phyloP scores from a whole-genome alignment of 768 basidiomycete genomes.

The Baorangia bicolor region DNA sequence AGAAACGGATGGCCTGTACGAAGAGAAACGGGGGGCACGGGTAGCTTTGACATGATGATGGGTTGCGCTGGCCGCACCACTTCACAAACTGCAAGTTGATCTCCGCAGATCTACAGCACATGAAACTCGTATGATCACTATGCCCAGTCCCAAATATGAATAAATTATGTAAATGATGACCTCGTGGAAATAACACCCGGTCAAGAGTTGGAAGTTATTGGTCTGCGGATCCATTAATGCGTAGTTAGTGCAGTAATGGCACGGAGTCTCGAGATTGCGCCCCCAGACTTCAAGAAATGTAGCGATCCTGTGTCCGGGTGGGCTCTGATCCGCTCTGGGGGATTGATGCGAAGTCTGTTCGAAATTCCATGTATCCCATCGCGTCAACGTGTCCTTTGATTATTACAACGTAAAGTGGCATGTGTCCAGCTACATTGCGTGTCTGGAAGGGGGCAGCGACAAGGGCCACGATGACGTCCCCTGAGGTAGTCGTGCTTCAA shows the following conservation, averaged over 20 bases:
- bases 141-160: not conserved
- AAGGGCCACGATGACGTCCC: no score
- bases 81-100: not conserved
- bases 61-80: not conserved
- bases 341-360: no score
- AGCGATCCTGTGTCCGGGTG: no score
- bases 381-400: not conserved
- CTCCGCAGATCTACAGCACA: not conserved
- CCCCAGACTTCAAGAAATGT: no score
- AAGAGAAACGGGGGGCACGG: conserved; percentile 1
- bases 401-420: not conserved
- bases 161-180: not conserved
- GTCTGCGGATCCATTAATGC: no score
- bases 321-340: no score
- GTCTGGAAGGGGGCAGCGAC: not conserved
- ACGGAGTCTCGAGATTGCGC: no score
- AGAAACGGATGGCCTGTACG: not conserved
- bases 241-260: no score
- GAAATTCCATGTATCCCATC: not conserved
- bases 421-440: not conserved
- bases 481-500: not conserved
- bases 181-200: not conserved
- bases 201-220: no score
- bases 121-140: not conserved
- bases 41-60: not conserved